Percentiles rank a stretch among this genome's conserved stretches.
Conservation (phyloP, 192 early-diverging fungal species). For the Umbelopsis vinacea region DNA sequence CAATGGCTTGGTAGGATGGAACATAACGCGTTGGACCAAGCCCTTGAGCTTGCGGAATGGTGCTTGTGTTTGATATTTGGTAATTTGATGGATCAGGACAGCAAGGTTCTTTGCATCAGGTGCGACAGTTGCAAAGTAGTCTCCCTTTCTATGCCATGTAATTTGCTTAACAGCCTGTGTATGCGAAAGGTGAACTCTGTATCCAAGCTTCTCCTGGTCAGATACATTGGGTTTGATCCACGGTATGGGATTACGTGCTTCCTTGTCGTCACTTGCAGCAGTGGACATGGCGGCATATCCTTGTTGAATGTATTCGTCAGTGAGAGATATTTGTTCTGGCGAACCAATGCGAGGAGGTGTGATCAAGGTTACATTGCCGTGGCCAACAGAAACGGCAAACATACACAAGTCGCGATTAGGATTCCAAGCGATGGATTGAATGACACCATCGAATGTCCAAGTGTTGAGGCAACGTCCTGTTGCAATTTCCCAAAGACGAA, state of each 20-base stretch:
- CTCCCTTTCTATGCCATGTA: slow-evolving; percentile 95
- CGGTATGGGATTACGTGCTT: slow-evolving; percentile 21
- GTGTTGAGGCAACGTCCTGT: slow-evolving; percentile 86
- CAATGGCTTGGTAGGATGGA: slow-evolving; percentile 92
- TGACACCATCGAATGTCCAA: slow-evolving; percentile 72
- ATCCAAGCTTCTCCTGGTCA: slow-evolving; percentile 51
- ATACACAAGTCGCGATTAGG: slow-evolving; percentile 78
- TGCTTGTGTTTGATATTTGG: slow-evolving; percentile 84
- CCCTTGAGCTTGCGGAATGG: slow-evolving; percentile 94
- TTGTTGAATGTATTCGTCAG: slow-evolving; percentile 48
- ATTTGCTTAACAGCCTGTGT: slow-evolving; percentile 75
- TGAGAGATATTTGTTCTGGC: slow-evolving; percentile 43
- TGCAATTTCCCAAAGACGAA: slow-evolving; percentile 89
- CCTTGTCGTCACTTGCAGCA: slow-evolving; percentile 30
- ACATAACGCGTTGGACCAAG: slow-evolving; percentile 82
- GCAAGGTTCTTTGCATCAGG: slow-evolving; percentile 75
- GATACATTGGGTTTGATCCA: slow-evolving; percentile 60
- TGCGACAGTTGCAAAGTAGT: slow-evolving; percentile 90
- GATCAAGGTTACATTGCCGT: slow-evolving; percentile 58
- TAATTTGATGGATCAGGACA: slow-evolving; percentile 93
- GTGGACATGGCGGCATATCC: slow-evolving; percentile 43
- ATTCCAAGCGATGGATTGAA: slow-evolving; percentile 87
- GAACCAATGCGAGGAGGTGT: slow-evolving; percentile 52
- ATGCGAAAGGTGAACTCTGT: slow-evolving; percentile 54
- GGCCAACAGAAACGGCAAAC: slow-evolving; percentile 75